Base-by-base conservation (phyloP, 192 early-diverging fungal genomes). In the Backusella westeae region DNA sequence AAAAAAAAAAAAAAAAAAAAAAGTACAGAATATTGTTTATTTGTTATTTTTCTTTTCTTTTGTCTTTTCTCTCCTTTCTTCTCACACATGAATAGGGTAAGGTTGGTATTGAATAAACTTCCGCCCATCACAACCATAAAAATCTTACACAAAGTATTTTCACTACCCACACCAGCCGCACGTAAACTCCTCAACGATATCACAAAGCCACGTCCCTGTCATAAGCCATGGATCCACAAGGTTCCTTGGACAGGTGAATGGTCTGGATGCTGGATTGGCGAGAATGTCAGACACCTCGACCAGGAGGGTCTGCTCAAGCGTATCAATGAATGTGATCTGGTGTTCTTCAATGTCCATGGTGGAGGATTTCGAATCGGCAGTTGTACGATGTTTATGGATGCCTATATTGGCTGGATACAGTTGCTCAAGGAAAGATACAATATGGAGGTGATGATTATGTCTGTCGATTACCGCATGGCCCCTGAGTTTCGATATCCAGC, bases 201-300 rank as follows among this genome's bases (percentile, higher is more conserved):
- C 12, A 78, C 77, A 21, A 74, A 75, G 41, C 76, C 80, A 2
- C 73, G 72, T 21, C 72, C 78, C 21, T 52, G 39, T 9, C 80
- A 82, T 71, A 67, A 69, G 8, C 38, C 73, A 21, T 82, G 80
- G 80, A 75, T 75, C 23, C 67, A 72, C 29, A 77, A 78, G 52
- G 76, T 75, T 1, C 52, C 73, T 6, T 78, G 80, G 76, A 75
- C 75, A 41, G 49, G 59, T 1, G 78, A 70, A 46, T 82, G 80
- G 80, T 74, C 77, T 23, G 80, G 80, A 34, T 82, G 76, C 41
- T 82, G 80, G 80, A 78, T 82, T 49, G 80, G 80, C 15, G 77
- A 82, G 53, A 67, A 82, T 23, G 32, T 82, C 15, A 10, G 34
- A 23, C 26, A 71, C 4, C 29, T 78, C 2, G 68, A 77, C 56